Evolutionary conservation across 2,329 filamentous ascomycete genomes (phyloP), one percentile per base, ranked within the genome.

Genomic region (Neospermospora avenae): DNA sequence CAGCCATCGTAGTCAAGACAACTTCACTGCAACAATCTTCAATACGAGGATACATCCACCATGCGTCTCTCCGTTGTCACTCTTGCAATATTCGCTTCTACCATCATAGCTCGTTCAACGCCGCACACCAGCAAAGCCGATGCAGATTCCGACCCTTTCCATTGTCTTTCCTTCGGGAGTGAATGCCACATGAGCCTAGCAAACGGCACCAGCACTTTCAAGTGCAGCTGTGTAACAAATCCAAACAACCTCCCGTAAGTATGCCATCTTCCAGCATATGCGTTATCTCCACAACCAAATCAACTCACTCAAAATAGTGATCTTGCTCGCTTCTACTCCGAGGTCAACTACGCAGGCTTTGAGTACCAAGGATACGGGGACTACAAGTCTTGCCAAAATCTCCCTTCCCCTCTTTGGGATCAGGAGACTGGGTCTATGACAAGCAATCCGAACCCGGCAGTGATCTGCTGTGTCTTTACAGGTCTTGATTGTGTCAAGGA

Each of bases 401-500:
- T 59, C 6, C 57, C 57, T 3, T 31, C 20, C 16, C 6, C 24
- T 10, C 28, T 31, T 20, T 59, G 42, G 49, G 57, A 59, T 24
- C 24, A 55, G 42, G 55, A 59, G 22, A 25, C 57, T 13, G 28
- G 34, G 11, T 59, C 57, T 14, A 31, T 55, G 41, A 46, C 28
- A 7, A 41, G 42, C 20, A 48, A 41, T 34, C n/a, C 39, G 7
- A n/a, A 52, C 13, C 39, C 31, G 3, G 14, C 41, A 2, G 37
- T 59, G 20, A 42, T 49, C 34, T 59, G 57, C 44, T 59, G 57
- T 25, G 37, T 59, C 20, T 59, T 49, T 16, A 59, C 57, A 1
- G 45, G 24, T 34, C 16, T 14, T 8, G 8, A 37, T 20, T 55
- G 57, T 34, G 22, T 49, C 22, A 52, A 55, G 35, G 42, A 41